phyloP scores from a whole-genome alignment of 1,284 basidiomycete genomes.

The Exsudoporus floridanus region DNA sequence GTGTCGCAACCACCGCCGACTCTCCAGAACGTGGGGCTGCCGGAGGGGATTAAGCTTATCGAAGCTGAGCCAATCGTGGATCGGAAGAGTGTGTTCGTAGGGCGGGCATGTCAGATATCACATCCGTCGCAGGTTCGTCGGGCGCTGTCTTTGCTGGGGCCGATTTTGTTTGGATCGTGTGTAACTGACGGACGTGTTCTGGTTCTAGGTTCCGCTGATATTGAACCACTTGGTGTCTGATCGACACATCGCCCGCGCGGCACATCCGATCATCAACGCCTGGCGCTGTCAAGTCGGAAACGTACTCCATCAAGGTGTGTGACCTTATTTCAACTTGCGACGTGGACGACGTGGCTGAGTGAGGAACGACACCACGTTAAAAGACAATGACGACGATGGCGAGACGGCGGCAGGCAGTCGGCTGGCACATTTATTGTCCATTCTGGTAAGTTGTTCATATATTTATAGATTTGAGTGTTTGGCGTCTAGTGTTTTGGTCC shows the following conservation, averaged over 20 bases:
- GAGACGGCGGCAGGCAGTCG: conserved; percentile 89
- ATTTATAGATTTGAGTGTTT: not conserved
- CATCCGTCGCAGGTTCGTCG: conserved; percentile 68
- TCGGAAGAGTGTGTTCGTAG: conserved; percentile 81
- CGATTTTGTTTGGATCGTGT: not conserved
- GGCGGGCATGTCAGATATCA: conserved; percentile 76
- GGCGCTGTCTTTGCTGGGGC: not conserved
- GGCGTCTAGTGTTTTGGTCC: not conserved
- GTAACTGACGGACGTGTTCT: not conserved
- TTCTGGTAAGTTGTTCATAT: conserved; percentile 55
- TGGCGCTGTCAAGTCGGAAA: conserved; percentile 75
- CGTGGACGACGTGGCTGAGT: not conserved
- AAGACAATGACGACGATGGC: conserved; percentile 93
- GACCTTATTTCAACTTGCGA: not conserved
- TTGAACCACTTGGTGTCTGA: conserved; percentile 75
- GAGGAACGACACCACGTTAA: not conserved
- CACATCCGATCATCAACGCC: conserved; percentile 88
- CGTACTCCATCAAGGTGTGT: conserved; percentile 70
- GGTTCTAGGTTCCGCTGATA: conserved; percentile 64
- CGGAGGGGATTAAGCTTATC: conserved; percentile 61
- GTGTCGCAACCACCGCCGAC: not conserved
- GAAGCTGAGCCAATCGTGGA: conserved; percentile 78
- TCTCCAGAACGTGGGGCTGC: conserved; percentile 40
- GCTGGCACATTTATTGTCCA: conserved; percentile 84
- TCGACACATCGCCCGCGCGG: conserved; percentile 70